Conservation (phyloP, 2,329 filamentous ascomycete genomes). For the Aspergillus amoenus region DNA sequence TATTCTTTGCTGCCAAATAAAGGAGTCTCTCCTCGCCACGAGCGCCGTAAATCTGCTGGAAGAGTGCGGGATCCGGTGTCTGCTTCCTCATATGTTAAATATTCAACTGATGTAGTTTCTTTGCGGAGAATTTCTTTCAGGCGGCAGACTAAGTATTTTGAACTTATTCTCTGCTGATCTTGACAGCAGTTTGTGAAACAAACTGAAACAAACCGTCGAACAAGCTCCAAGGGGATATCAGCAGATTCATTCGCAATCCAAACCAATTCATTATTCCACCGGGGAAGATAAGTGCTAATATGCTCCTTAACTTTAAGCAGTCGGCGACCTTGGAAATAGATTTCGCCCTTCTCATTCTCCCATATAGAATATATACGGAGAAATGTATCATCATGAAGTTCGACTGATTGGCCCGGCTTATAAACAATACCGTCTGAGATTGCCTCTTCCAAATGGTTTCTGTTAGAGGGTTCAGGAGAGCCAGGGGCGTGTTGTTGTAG, state of each 20-base stretch:
- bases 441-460: conserved; percentile 14
- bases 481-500: not conserved
- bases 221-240: conserved; percentile 42
- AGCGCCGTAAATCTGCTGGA: conserved; percentile 22
- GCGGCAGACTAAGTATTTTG: conserved; percentile 32
- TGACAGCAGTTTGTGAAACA: conserved; percentile 54
- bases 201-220: conserved; percentile 47
- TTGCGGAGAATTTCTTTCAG: conserved; percentile 26
- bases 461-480: not conserved
- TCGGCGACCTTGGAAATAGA: conserved; percentile 41
- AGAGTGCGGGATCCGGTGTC: conserved; percentile 22
- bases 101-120: conserved; percentile 27
- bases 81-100: conserved; percentile 30
- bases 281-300: conserved; percentile 33
- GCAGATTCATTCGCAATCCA: conserved; percentile 41
- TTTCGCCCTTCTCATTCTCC: conserved; percentile 17
- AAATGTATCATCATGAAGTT: conserved; percentile 41
- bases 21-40: conserved; percentile 35
- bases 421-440: conserved; percentile 23
- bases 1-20: conserved; percentile 26
- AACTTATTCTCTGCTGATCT: conserved; percentile 31
- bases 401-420: conserved; percentile 32
- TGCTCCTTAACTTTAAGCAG: conserved; percentile 34
- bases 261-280: conserved; percentile 46
- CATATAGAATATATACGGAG: conserved; percentile 42